Conservation (phyloP, 2,329 filamentous ascomycete genomes). For the Colletotrichum viniferum region DNA sequence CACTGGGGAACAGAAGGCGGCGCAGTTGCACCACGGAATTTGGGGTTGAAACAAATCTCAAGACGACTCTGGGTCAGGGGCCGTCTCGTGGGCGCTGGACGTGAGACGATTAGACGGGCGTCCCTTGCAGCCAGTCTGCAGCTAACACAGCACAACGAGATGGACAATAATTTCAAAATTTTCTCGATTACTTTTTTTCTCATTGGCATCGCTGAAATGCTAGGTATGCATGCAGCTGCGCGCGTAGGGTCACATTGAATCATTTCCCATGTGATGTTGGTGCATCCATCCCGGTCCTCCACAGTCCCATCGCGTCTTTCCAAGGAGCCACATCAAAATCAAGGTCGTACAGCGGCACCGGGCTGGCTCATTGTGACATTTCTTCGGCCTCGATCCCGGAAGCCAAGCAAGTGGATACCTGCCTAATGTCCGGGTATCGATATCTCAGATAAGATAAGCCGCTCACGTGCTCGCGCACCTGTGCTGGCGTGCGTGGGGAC, state of each 20-base stretch:
- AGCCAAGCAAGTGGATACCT: neutral
- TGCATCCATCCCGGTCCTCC: neutral
- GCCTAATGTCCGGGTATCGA: neutral
- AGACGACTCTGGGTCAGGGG: neutral
- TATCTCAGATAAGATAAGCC: neutral
- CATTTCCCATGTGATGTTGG: neutral
- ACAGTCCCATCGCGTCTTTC: neutral
- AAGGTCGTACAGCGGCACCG: neutral
- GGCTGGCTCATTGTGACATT: neutral
- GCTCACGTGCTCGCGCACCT: conserved; percentile 5
- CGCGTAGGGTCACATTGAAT: neutral
- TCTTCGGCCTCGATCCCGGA: neutral
- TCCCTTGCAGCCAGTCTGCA: neutral
- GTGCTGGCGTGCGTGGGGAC: neutral
- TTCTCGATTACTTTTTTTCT: neutral
- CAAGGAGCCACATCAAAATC: neutral
- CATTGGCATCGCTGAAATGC: neutral
- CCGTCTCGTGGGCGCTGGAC: neutral
- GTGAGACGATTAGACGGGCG: neutral
- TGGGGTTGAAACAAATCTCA: conserved; percentile 7
- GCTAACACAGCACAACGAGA: neutral
- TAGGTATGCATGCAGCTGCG: neutral
- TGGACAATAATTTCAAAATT: neutral
- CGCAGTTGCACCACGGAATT: neutral
- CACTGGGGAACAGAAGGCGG: neutral